phyloP scores from a whole-genome alignment of 164 flowering plant genomes.

The Euptelea pleiosperma region DNA sequence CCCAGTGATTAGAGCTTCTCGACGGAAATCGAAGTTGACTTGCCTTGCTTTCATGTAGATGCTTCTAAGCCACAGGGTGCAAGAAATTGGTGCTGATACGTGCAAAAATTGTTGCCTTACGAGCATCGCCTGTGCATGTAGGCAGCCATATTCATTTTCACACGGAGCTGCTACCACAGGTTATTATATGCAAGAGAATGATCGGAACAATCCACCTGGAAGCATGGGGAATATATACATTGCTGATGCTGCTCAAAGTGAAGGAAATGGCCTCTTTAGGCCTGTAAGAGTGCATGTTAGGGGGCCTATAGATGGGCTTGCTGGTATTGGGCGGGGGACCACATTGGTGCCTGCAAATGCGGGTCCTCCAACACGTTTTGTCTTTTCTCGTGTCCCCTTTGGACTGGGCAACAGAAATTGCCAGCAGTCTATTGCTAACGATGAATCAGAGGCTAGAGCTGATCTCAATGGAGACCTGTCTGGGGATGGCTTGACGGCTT shows the following conservation, averaged over 20 bases:
- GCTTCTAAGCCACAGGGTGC: conserved; percentile 90
- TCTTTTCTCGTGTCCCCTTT: conserved; percentile 91
- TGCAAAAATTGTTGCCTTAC: conserved; percentile 79
- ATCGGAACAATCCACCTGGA: conserved; percentile 46
- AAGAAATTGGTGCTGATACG: conserved; percentile 82
- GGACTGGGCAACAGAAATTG: conserved; percentile 74
- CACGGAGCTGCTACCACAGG: conserved; percentile 49
- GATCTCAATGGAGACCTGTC: conserved; percentile 71
- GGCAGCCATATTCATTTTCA: conserved; percentile 63
- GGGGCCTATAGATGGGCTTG: conserved; percentile 91
- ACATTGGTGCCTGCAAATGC: conserved; percentile 70
- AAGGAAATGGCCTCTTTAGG: conserved; percentile 62
- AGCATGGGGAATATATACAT: conserved; percentile 64
- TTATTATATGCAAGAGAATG: conserved; percentile 76
- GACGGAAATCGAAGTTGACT: background rate
- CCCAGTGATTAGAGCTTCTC: background rate
- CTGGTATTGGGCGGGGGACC: conserved; percentile 91
- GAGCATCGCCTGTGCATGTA: conserved; percentile 70
- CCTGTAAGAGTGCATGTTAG: conserved; percentile 89
- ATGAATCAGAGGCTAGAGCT: conserved; percentile 73
- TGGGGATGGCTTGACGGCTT: conserved; percentile 92
- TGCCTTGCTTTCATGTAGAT: conserved; percentile 43
- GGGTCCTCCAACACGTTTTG: conserved; percentile 91
- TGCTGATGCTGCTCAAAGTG: conserved; percentile 63
- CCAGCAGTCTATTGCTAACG: conserved; percentile 78